Evolutionary conservation across 352 stramenopile species (phyloP), one percentile per base, ranked within the genome.

Genomic region (Pythium utonaiense): DNA sequence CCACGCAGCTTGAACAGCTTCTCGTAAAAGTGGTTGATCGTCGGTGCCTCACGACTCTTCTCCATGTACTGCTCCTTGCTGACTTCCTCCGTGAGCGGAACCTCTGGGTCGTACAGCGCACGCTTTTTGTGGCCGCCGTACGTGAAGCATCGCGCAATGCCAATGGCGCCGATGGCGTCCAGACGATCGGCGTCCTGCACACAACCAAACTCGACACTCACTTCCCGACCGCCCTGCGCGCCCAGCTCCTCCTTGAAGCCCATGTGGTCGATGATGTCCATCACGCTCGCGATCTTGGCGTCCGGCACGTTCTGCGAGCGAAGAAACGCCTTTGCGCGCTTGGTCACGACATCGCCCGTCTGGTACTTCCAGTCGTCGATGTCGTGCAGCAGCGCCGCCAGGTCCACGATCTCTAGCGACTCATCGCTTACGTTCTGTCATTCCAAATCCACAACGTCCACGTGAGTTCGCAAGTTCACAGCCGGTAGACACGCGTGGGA

Each of bases 311-410:
- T 53, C 62, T 94, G 65, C 25, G 75, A 75, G 45, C 76, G 55
- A 19, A 94, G 38, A 48, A 91, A 91, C 17, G 62, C 57, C 50
- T 78, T 64, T 24, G 80, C 80, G 12, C 80, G 81, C 66, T 88
- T 88, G 21, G 69, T 89, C 33, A 68, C 62, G 12, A 71, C 73
- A 19, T 78, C 73, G 21, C 77, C 71, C 5, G 53, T 74, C 66
- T 90, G 74, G 64, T 94, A 93, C 68, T 96, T 96, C 80, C 84
- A 94, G 71, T 97, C 89, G 59, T 97, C 84, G 53, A 96, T 91
- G 62, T 97, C 89, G 63, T 97, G 89, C 38, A 97, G 68, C 52
- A 97, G 69, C 31, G 89, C 87, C 2, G 81, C 80, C 16, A 97
- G 54, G 52, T 95, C 86, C 14, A 96, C 86, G 57, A 91, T 81